Evolutionary conservation across 2,329 filamentous ascomycete species (phyloP), one percentile per base, ranked within the genome.

Genomic region (Fusarium coffeatum): DNA sequence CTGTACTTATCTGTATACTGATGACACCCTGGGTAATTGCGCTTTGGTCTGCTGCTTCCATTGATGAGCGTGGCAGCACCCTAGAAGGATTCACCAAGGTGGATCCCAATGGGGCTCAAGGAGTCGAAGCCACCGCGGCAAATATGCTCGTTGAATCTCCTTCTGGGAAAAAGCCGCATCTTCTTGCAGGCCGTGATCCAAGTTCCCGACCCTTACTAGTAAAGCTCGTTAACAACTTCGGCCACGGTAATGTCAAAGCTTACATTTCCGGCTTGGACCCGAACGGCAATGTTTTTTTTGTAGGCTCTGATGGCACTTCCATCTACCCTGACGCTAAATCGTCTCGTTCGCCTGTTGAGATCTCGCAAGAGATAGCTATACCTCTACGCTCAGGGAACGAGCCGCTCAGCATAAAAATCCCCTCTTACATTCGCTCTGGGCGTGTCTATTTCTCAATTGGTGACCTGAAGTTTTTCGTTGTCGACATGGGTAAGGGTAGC

Each of bases 371-470:
- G 3, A 30, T 49, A 23, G 22, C 27, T 8, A 22, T 49, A 23
- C 30, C 20, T 37, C 47, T 49, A 37, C 6, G 15, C n/a, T 5
- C 28, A 22, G 4, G 23, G 28, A 8, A 49, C 18, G 12, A 49
- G 42, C 13, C 42, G 25, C 20, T 46, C 9, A 76, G 72, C 3
- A 73, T 85, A 61, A 79, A 69, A 3, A 64, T 85, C 1, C 80
- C 83, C 3, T 78, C 78, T 23, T 78, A 80, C 37, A 73, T 85
- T 32, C 71, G 46, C 28, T 80, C 80, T 8, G 83, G 78, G 6
- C 81, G 84, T 16, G 73, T 85, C 55, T 85, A 82, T 77, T 83
- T 85, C 65, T 76, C 81, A 22, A 79, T 80, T 41, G 82, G 81
- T 12, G 64, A 78, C 3, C 76, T 85, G 18, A 59, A 75, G 11